Conservation (phyloP, 2,329 filamentous ascomycete genomes). For the Ophiostoma populinum region DNA sequence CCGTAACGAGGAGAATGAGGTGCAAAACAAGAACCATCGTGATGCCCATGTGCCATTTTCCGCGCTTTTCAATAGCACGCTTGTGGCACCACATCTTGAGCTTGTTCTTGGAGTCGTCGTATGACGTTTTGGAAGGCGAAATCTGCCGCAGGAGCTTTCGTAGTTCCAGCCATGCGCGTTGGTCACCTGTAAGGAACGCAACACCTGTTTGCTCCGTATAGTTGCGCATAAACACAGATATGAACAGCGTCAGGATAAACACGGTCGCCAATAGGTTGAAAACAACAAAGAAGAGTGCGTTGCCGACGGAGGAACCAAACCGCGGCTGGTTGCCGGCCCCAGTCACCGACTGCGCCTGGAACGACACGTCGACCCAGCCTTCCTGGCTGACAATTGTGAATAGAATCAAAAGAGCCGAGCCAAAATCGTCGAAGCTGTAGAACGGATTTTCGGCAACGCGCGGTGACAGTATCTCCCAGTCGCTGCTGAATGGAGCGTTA, state of each 20-base stretch:
- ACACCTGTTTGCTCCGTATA: slow-evolving; percentile 98
- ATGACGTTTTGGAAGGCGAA: slow-evolving; percentile 82
- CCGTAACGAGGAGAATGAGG: slow-evolving; percentile 63
- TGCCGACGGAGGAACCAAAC: slow-evolving; percentile 54
- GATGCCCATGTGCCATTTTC: slow-evolving; percentile 73
- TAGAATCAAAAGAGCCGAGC: slow-evolving; percentile 82
- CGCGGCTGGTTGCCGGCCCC: slow-evolving; percentile 58
- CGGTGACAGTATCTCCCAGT: slow-evolving; percentile 72
- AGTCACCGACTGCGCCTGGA: slow-evolving; percentile 65
- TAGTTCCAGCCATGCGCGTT: slow-evolving; percentile 90
- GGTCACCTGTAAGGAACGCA: slow-evolving; percentile 85
- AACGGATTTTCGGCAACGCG: slow-evolving; percentile 66
- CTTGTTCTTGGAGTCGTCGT: slow-evolving; percentile 54
- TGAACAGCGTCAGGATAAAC: slow-evolving; percentile 91
- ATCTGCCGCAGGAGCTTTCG: slow-evolving; percentile 85
- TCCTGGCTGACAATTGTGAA: slow-evolving; percentile 99
- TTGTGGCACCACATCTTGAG: slow-evolving; percentile 95
- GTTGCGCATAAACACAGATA: slow-evolving; percentile 98
- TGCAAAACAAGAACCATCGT: slow-evolving; percentile 70
- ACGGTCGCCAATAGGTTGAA: slow-evolving; percentile 95
- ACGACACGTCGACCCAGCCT: slow-evolving; percentile 92
- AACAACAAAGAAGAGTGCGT: slow-evolving; percentile 83
- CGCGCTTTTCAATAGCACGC: slow-evolving; percentile 81
- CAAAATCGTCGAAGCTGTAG: slow-evolving; percentile 90
- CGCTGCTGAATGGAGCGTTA: slow-evolving; percentile 51